Conservation (phyloP, 2,329 filamentous ascomycete genomes). For the Fusarium nodosum region DNA sequence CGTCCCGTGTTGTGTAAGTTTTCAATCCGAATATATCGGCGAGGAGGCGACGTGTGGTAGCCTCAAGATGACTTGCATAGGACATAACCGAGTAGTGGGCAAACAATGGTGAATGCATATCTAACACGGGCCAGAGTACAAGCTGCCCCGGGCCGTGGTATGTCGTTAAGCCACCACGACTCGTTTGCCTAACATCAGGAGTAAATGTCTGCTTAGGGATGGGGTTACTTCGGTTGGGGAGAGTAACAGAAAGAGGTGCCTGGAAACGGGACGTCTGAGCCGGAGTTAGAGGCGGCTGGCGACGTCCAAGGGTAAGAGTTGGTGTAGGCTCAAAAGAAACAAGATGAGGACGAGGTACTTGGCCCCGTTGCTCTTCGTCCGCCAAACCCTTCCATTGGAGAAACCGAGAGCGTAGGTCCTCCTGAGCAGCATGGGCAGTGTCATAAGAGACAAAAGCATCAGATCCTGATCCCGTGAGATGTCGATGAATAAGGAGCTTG, state of each 20-base stretch:
- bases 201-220: constrained; percentile 52
- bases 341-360: constrained; percentile 74
- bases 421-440: constrained; percentile 52
- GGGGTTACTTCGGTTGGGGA: constrained; percentile 45
- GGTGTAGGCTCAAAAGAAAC: constrained; percentile 86
- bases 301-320: constrained; percentile 90
- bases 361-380: constrained; percentile 28
- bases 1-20: constrained; percentile 72
- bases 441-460: constrained; percentile 52
- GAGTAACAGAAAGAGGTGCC: constrained; percentile 56
- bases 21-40: constrained; percentile 67
- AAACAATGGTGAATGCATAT: constrained; percentile 74
- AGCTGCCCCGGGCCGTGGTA: constrained; percentile 96
- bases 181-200: constrained; percentile 76
- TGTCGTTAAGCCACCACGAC: constrained; percentile 91
- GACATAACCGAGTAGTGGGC: constrained; percentile 74
- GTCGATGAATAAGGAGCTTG: constrained; percentile 51
- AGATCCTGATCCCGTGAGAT: constrained; percentile 46
- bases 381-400: constrained; percentile 54
- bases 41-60: constrained; percentile 78
- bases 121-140: constrained; percentile 92
- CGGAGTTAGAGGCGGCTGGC: constrained; percentile 70
- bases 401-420: constrained; percentile 53
- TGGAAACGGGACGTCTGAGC: constrained; percentile 62
- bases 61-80: constrained; percentile 85